phyloP scores from a whole-genome alignment of 2,329 filamentous ascomycete genomes.

The Pochonia chlamydosporia region DNA sequence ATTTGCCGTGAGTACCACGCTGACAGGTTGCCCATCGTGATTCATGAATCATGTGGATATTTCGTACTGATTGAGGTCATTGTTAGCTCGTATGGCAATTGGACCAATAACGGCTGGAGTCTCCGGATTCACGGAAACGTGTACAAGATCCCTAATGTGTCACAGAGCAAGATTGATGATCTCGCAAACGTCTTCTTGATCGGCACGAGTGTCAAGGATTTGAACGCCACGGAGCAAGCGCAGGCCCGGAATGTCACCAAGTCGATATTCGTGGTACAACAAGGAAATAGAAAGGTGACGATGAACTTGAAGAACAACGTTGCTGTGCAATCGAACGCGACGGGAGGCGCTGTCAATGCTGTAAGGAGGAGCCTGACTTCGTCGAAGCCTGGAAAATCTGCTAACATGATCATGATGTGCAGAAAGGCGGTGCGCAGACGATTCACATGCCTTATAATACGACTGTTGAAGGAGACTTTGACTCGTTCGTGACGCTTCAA shows the following conservation, averaged over 20 bases:
- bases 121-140: conserved; percentile 73
- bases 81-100: conserved; percentile 63
- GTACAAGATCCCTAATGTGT: conserved; percentile 71
- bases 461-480: conserved; percentile 65
- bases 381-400: background rate
- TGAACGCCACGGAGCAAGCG: conserved; percentile 52
- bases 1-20: conserved; percentile 48
- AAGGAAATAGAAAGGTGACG: conserved; percentile 56
- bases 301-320: conserved; percentile 49
- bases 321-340: conserved; percentile 44
- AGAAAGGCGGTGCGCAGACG: conserved; percentile 54
- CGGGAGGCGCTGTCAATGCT: conserved; percentile 45
- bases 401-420: background rate
- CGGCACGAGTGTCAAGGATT: conserved; percentile 52
- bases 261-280: conserved; percentile 71
- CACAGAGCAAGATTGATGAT: conserved; percentile 57
- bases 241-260: conserved; percentile 70
- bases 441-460: conserved; percentile 61
- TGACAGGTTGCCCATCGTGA: no score
- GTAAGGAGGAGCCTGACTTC: conserved; percentile 19
- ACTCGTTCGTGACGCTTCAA: conserved; percentile 60
- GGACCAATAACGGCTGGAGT: conserved; percentile 72
- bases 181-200: conserved; percentile 68
- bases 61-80: background rate
- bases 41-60: background rate